Evolutionary conservation across 1,139 yeast species (phyloP), one percentile per base, ranked within the genome.

Genomic region (Yamadazyma jaroonii): DNA sequence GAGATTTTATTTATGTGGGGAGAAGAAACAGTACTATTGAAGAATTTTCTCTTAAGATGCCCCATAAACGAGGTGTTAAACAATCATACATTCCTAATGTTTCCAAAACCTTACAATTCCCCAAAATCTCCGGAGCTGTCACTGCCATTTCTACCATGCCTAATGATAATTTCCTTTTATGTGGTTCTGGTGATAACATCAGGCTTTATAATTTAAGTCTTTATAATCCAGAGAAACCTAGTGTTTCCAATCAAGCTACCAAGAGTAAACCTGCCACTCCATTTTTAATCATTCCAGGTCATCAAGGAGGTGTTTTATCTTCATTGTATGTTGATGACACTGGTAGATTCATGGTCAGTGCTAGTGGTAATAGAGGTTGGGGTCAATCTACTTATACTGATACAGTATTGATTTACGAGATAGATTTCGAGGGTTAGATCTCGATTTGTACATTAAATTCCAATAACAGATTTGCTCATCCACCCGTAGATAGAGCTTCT

Each of bases 281-380:
- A 27, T 78, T 75, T 48, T 72, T 72, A 72, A 82, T 61, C 59
- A 83, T 61, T 62, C 96, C 69, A 1, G 82, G 82, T 1, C 82
- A 77, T 49, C 77, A 72, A 44, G 81, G 82, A 25, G 83, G 83
- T 20, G 68, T 72, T 10, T 56, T 77, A 36, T 68, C 77, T 44
- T 75, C 79, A 36, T 64, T 85, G 46, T 70, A 77, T 45, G 83
- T 90, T 25, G 97, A 90, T 56, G 92, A 89, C 29, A 84, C 92
- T 1, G 89, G 95, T 32, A 67, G 92, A 47, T 92, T 86, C 57
- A 72, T 92, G 81, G 77, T 90, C 10, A 84, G 96, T 54, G 83
- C 97, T 1, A 85, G 96, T 59, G 98, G 98, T 6, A 87, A 85
- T 49, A 75, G 97, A 53, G 98, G 98, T 3, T 90, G 97, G 97